Evolutionary conservation across 345 rosid species (phyloP), one percentile per base, ranked within the genome.

Genomic region (Theobroma cacao): DNA sequence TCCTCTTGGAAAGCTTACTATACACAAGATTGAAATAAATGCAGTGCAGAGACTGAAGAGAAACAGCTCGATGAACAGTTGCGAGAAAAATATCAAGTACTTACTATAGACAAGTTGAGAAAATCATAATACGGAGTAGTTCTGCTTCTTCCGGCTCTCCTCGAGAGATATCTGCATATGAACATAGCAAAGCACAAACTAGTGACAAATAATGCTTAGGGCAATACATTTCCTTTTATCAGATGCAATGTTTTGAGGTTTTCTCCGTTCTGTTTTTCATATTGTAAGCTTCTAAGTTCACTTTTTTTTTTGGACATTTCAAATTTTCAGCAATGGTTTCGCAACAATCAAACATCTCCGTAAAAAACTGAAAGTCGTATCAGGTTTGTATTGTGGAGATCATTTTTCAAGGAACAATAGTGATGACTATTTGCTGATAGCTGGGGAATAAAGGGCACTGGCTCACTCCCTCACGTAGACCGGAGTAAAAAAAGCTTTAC

Each of bases 81-180:
- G n/a, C 56, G 15, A 2, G 45, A 40, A 28, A 14, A 5, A 47
- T 31, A 15, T 8, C 31, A 5, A 22, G 33, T 22, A 34, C 4
- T n/a, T 36, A 10, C 1, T 11, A 17, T 40, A 38, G 22, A 31
- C 34, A 24, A 15, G 53, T 10, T 11, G 7, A 52, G n/a, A 56
- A 63, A 60, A 43, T 62, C 56, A 81, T 50, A 22, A 12, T 2
- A 36, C 48, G 1, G 67, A 74, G 52, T 28, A 55, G 63, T 61
- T 79, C 33, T 43, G 61, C 74, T 71, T 60, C 74, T 71, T 60
- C 52, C 40, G 28, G 59, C 77, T 74, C 75, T 78, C 76, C 69
- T 79, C 86, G 55, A 88, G 78, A 33, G 86, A 85, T 40, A 88
- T 83, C 89, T 85, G 87, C 48, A 43, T 22, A 1, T 33, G 59